A percentile compares a stretch with the other conserved stretches of the same genome.
phyloP scores from a whole-genome alignment of 2,329 filamentous ascomycete species.

The Epichloe sp. region DNA sequence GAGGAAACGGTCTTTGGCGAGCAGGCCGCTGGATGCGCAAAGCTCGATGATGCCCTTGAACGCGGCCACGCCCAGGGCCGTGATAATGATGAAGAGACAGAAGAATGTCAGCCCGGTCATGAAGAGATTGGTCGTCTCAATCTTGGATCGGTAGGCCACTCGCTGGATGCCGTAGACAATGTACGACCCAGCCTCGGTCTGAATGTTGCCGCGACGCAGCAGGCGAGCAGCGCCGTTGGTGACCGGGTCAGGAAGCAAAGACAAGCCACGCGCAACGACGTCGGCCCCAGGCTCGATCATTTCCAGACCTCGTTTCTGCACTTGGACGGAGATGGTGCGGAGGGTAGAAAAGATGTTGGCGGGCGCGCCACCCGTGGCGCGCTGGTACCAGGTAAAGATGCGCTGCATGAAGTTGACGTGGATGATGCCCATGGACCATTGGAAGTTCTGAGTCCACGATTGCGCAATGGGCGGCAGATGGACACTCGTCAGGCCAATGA shows the following conservation, averaged over 20 bases:
- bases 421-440: constrained; percentile 96
- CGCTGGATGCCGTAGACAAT: constrained; percentile 71
- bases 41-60: constrained; percentile 75
- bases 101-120: constrained; percentile 84
- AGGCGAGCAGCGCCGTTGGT: constrained; percentile 15
- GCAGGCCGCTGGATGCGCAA: constrained; percentile 57
- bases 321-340: constrained; percentile 63
- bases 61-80: constrained; percentile 54
- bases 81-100: constrained; percentile 64
- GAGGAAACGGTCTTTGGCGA: constrained; percentile 73
- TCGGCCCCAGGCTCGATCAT: too few relatives aligned
- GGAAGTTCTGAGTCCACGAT: constrained; percentile 91
- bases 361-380: constrained; percentile 74
- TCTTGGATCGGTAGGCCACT: constrained; percentile 71
- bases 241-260: constrained; percentile 32
- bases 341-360: constrained; percentile 66
- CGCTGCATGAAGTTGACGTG: constrained; percentile 67
- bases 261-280: constrained; percentile 18
- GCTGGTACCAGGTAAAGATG: constrained; percentile 90
- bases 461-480: constrained; percentile 73
- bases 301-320: constrained; percentile 47
- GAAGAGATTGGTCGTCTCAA: constrained; percentile 86
- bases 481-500: constrained; percentile 73
- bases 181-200: constrained; percentile 38
- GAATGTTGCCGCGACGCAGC: constrained; percentile 36